Evolutionary conservation across 768 basidiomycete species (phyloP), one percentile per base, ranked within the genome.

Genomic region (Chalciporus sphaerocephalus): DNA sequence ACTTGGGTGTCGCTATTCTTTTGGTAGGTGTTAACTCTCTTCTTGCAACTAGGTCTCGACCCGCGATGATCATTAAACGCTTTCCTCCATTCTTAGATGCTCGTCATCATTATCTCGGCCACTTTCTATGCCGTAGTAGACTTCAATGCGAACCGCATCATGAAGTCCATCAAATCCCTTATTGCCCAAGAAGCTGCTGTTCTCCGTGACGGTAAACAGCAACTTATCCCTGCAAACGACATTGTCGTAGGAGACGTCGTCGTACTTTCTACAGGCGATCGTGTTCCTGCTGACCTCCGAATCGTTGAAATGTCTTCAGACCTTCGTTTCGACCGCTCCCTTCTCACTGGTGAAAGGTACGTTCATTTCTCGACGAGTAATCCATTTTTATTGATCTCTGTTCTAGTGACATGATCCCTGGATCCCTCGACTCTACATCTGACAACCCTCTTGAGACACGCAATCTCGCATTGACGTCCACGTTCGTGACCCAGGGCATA

Each of bases 111-210:
- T 40, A 35, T 74, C 24, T 74, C 72, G 2, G 58, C 72, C 3
- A 69, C 68, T 1, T 70, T 78, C 57, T 78, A 78, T 38, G 75
- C 78, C 3, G 60, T 71, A 6, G 74, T 75, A 30, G 78, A 80
- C 53, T 80, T 65, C 54, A 71, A 71, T 13, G 75, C 78, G 7
- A 66, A 58, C 12, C 65, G 73, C 1, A 72, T 76, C 44, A 79
- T 80, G 74, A 70, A 73, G 27, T 76, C 75, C 12, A 78, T 80
- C 58, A 78, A 74, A 57, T 74, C 74, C 46, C 74, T 83, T 18
- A 77, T 82, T 12, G 78, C 81, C 2, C 72, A 80, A 17, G 76
- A 77, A 53, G 80, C 79, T 22, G 72, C 76, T 17, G 74, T 82
- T 34, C 65, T 78, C 15, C 70, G 80, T 1, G 75, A 80, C 44